Conservation (phyloP, 805 yeast genomes). For the Myxozyma sirexii region DNA sequence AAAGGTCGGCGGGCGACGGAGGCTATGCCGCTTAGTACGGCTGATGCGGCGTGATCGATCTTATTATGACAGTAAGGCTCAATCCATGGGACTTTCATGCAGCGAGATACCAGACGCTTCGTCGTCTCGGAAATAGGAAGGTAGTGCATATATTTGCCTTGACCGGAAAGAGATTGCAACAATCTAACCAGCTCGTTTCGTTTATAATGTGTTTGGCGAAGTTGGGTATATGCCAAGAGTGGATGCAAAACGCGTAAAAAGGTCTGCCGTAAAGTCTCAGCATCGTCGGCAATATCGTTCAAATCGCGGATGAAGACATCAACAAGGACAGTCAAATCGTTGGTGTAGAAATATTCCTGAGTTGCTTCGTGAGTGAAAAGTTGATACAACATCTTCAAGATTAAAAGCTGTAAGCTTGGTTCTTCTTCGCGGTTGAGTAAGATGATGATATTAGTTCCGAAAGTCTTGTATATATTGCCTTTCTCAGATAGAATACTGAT, state of each 20-base stretch:
- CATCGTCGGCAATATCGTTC: conserved; percentile 61
- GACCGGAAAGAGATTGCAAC: conserved; percentile 50
- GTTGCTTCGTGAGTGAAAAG: conserved; percentile 70
- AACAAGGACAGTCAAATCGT: conserved; percentile 80
- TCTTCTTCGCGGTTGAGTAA: conserved; percentile 73
- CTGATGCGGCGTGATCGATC: conserved; percentile 8
- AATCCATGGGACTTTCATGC: conserved; percentile 31
- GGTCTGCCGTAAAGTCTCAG: conserved; percentile 63
- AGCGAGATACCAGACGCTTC: conserved; percentile 25
- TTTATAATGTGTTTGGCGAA: conserved; percentile 61
- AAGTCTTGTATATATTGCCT: conserved; percentile 51
- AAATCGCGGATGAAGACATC: conserved; percentile 84
- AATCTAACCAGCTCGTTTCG: conserved; percentile 55
- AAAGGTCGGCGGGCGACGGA: conserved; percentile 9
- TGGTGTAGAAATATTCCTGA: conserved; percentile 70
- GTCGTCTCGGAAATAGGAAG: conserved; percentile 32
- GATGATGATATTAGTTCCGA: conserved; percentile 70
- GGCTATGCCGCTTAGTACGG: conserved; percentile 1
- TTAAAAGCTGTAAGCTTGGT: conserved; percentile 70
- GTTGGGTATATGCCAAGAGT: conserved; percentile 64
- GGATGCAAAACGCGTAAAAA: conserved; percentile 77
- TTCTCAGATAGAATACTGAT: conserved; percentile 55
- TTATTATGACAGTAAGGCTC: conserved; percentile 3
- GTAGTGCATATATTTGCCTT: conserved; percentile 12
- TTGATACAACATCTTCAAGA: conserved; percentile 74